Base-by-base conservation (phyloP, 805 yeast genomes). In the Candida insectorum region DNA sequence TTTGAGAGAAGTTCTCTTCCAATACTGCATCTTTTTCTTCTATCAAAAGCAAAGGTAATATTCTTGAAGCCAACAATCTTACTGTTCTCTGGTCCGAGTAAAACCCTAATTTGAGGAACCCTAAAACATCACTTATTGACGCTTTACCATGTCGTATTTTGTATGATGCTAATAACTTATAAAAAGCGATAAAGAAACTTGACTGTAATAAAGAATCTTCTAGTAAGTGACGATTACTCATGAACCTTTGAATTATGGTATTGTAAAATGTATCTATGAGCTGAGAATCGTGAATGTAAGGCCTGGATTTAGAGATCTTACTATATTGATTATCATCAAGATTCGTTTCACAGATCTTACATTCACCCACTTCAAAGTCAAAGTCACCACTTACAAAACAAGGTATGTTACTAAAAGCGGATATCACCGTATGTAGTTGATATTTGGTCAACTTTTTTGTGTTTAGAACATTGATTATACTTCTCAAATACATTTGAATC, bases 41-140 rank as follows among this genome's bases (percentile, higher is more conserved):
- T 3, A 71, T 45, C n/a, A 75, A 53, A 39, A 73, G 67, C 8
- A 79, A 50, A 0, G 88, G 85, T 2, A 81, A 38, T 0, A 78
- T 44, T 38, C 78, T 67, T 0, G 75, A 62, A 2, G 78, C 64
- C 4, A 77, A 45, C 2, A 81, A 38, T 30, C 91, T 53, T 0
- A 79, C 64, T 37, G 78, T 81, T 43, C 91, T 56, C 35, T 52
- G 47, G n/a, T 62, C 60, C 1, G 49, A 37, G 24, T 77, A 59
- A 13, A n/a, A n/a, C n/a, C n/a, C n/a, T n/a, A n/a, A n/a, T n/a
- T 44, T 38, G 25, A 64, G 10, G 11, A 33, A 70, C 3, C 3
- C 5, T 47, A 49, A 55, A 75, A 75, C 5, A 65, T 21, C 1
- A 44, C 9, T 36, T 56, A 43, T 33, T 4, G 9, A 11, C 8